Conservation (phyloP, 176 grass and related monocot genomes). For the Pontederia paniculata region DNA sequence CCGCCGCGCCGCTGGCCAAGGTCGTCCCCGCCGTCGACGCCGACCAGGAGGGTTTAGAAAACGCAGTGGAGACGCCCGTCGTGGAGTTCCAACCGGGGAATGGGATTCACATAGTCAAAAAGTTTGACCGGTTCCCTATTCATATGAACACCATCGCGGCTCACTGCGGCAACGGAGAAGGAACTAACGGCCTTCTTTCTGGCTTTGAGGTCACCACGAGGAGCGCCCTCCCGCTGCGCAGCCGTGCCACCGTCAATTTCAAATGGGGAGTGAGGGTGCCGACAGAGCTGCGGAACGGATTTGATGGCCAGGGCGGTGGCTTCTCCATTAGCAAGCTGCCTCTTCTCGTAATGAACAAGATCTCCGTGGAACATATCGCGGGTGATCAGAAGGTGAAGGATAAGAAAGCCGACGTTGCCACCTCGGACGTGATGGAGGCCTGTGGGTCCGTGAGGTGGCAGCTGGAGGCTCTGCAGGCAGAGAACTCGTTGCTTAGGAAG, state of each 20-base stretch:
- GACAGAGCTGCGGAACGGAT: slow-evolving; percentile 1
- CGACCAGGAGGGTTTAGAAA: not conserved
- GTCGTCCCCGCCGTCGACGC: not conserved
- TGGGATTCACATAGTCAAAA: not conserved
- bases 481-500: slow-evolving; percentile 44
- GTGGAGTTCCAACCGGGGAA: not conserved
- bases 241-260: slow-evolving; percentile 11
- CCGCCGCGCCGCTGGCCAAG: not conserved
- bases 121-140: not conserved
- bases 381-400: not conserved
- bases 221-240: slow-evolving; percentile 17
- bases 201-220: slow-evolving; percentile 8
- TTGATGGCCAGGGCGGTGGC: not conserved
- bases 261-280: slow-evolving; percentile 9
- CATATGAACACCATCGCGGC: not conserved
- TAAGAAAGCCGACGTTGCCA: not conserved
- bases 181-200: not conserved
- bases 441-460: slow-evolving; percentile 30
- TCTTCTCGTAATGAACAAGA: slow-evolving; percentile 12
- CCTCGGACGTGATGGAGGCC: not conserved
- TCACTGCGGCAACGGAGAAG: not conserved
- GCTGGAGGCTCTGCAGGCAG: slow-evolving; percentile 47
- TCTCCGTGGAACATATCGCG: not conserved
- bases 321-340: slow-evolving; percentile 10
- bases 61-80: not conserved